phyloP scores from a whole-genome alignment of 768 basidiomycete species.

The Leucosporidium creatinivorum region DNA sequence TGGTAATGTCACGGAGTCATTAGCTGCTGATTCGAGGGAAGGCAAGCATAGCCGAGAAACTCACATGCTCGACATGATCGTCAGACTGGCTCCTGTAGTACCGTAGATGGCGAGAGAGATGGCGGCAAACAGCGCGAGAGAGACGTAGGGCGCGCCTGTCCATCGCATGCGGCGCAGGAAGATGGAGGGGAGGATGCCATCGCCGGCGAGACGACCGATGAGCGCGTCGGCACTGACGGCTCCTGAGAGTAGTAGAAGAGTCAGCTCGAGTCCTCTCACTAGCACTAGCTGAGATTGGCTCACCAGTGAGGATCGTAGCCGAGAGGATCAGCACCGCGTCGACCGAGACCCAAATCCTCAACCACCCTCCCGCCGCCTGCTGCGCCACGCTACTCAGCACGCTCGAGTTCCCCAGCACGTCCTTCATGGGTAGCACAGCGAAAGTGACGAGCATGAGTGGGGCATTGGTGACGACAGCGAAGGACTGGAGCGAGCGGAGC shows the following conservation, averaged over 20 bases:
- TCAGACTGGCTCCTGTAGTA: slow-evolving; percentile 51
- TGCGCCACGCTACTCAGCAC: slow-evolving; percentile 60
- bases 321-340: slow-evolving; percentile 67
- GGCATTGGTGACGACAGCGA: slow-evolving; percentile 54
- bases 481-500: slow-evolving; percentile 58
- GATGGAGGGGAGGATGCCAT: slow-evolving; percentile 54
- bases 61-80: slow-evolving; percentile 48
- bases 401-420: slow-evolving; percentile 52
- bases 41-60: slow-evolving; percentile 21
- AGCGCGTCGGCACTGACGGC: slow-evolving; percentile 1
- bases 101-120: slow-evolving; percentile 56
- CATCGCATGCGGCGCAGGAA: slow-evolving; percentile 50
- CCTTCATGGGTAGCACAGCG: slow-evolving; percentile 53
- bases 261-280: slow-evolving; percentile 47
- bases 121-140: slow-evolving; percentile 50
- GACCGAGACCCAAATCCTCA: slow-evolving; percentile 56
- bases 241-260: slow-evolving; percentile 51
- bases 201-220: slow-evolving; percentile 34
- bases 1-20: not conserved
- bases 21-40: not conserved
- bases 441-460: slow-evolving; percentile 56
- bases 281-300: slow-evolving; percentile 19
- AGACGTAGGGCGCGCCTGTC: slow-evolving; percentile 52
- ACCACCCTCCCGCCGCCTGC: slow-evolving; percentile 53
- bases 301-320: slow-evolving; percentile 64